A percentile compares a stretch with the other conserved stretches of the same genome.
Conservation (phyloP, 179 eudicot genomes). For the Spergularia azorica region DNA sequence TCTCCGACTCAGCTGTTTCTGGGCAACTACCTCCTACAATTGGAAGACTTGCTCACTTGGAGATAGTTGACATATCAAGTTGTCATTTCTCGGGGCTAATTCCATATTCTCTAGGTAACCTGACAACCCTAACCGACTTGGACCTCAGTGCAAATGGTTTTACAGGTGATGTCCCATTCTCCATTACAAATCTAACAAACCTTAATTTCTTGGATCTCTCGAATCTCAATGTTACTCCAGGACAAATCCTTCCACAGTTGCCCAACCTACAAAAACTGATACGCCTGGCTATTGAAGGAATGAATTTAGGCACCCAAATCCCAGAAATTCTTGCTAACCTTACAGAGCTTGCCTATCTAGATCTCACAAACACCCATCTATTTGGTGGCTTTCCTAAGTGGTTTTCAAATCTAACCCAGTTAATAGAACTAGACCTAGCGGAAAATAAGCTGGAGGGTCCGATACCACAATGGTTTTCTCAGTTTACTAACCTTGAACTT, state of each 20-base stretch:
- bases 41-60: conserved; percentile 18
- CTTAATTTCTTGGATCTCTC: conserved; percentile 10
- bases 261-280: conserved; percentile 14
- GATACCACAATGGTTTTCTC: conserved; percentile 19
- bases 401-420: conserved; percentile 21
- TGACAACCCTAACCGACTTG: conserved; percentile 20
- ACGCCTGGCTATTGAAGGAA: not conserved
- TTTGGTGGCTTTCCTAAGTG: conserved; percentile 10
- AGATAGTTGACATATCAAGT: not conserved
- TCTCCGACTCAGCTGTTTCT: not conserved
- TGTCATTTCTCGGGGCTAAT: conserved; percentile 21
- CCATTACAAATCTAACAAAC: conserved; percentile 24
- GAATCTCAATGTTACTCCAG: not conserved
- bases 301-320: conserved; percentile 14
- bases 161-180: conserved; percentile 13
- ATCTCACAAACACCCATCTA: conserved; percentile 15
- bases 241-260: conserved; percentile 9
- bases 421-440: not conserved
- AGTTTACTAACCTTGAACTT: conserved; percentile 10
- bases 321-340: conserved; percentile 26
- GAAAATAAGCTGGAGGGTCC: conserved; percentile 22
- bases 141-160: conserved; percentile 5
- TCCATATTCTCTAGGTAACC: conserved; percentile 30
- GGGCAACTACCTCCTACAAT: conserved; percentile 27
- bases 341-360: not conserved